phyloP scores from a whole-genome alignment of 768 basidiomycete species.

The Podaxis pistillaris region DNA sequence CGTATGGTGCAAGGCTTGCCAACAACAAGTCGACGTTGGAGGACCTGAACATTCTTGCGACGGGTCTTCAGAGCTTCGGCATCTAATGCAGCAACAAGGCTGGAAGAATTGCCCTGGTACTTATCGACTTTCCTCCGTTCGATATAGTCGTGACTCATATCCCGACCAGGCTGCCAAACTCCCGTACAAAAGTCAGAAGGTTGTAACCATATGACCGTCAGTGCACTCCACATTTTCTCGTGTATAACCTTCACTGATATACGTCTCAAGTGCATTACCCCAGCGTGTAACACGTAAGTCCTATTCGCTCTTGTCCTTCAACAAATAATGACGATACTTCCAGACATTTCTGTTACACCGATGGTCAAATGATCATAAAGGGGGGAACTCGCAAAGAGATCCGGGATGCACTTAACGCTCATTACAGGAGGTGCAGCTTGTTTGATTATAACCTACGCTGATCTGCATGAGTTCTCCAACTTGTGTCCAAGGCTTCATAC shows the following conservation, averaged over 20 bases:
- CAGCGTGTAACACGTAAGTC: constrained; percentile 51
- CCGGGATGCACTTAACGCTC: background rate
- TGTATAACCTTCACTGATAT: background rate
- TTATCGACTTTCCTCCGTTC: constrained; percentile 12
- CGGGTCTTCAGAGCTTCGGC: constrained; percentile 23
- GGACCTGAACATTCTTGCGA: constrained; percentile 23
- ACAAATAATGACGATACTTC: background rate
- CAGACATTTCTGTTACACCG: constrained; percentile 54
- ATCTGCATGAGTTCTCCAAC: background rate
- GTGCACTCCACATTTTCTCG: constrained; percentile 17
- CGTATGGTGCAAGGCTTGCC: constrained; percentile 25
- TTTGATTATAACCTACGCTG: background rate
- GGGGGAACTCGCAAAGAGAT: constrained; percentile 11
- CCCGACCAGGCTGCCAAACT: constrained; percentile 39
- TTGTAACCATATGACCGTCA: constrained; percentile 60
- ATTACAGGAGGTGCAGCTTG: constrained; percentile 5
- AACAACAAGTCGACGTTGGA: constrained; percentile 15
- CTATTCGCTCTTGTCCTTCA: background rate
- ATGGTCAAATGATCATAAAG: constrained; percentile 44
- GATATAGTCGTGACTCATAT: background rate
- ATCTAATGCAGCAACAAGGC: constrained; percentile 25
- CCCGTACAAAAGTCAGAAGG: constrained; percentile 51
- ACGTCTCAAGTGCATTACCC: constrained; percentile 44
- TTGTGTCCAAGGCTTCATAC: background rate
- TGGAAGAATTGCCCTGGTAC: constrained; percentile 50